phyloP scores from a whole-genome alignment of 768 basidiomycete genomes.

The Mycena capillaripes region DNA sequence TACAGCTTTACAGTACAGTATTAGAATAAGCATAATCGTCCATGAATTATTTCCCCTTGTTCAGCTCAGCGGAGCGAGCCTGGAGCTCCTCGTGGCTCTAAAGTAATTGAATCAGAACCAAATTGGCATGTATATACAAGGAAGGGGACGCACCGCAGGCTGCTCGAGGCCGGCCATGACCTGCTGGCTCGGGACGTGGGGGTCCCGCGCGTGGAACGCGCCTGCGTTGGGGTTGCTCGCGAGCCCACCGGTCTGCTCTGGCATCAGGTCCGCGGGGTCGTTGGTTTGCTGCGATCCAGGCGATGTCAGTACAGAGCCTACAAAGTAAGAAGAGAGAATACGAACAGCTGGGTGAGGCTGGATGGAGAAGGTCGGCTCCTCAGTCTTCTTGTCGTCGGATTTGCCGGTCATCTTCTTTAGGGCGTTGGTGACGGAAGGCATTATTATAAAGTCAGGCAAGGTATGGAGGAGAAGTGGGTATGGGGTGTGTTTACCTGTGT shows the following conservation, averaged over 20 bases:
- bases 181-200: slow-evolving; percentile 62
- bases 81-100: slow-evolving; percentile 68
- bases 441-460: slow-evolving; percentile 23
- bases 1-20: too few relatives aligned
- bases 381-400: slow-evolving; percentile 18
- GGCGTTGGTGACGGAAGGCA: slow-evolving; percentile 30
- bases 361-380: slow-evolving; percentile 63
- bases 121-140: neutral
- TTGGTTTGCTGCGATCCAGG: slow-evolving; percentile 63
- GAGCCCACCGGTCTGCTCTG: slow-evolving; percentile 52
- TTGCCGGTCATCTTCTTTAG: slow-evolving; percentile 33
- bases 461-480: slow-evolving; percentile 3
- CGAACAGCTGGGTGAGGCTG: slow-evolving; percentile 75
- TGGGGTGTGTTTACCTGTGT: neutral
- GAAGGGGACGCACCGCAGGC: slow-evolving; percentile 56
- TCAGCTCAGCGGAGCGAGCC: slow-evolving; percentile 62
- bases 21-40: slow-evolving; percentile 15
- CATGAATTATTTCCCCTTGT: slow-evolving; percentile 48
- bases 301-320: neutral
- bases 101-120: neutral
- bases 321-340: neutral
- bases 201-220: slow-evolving; percentile 66
- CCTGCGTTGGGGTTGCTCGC: slow-evolving; percentile 53
- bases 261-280: slow-evolving; percentile 66
- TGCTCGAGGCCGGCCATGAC: slow-evolving; percentile 59